These are phyloP conservation scores for Alternaria sp. DNA, from an alignment of 2,329 filamentous ascomycete species.

Conservation along the genomic window DNA sequence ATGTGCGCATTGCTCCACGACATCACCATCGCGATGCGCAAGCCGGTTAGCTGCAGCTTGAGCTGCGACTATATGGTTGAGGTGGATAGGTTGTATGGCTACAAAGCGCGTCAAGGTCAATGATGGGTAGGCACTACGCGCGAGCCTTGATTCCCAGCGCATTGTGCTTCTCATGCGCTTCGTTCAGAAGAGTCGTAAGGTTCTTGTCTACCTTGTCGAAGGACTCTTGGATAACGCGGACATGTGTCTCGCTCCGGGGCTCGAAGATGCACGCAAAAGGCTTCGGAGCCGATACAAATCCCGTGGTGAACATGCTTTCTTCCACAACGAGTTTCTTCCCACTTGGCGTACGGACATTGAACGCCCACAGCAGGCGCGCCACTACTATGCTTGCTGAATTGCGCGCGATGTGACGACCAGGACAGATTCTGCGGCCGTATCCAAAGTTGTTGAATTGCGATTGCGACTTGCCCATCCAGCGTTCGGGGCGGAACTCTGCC, in stretches of 20 bases:
- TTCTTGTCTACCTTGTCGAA: neutral
- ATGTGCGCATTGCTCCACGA: too few species aligned
- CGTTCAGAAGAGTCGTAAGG: neutral
- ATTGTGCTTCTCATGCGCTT: neutral
- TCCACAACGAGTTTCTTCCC: constrained; percentile 24
- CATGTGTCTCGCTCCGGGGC: constrained; percentile 28
- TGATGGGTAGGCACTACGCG: neutral
- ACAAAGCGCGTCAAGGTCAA: neutral
- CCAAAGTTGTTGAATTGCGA: constrained; percentile 50
- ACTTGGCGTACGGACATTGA: constrained; percentile 49
- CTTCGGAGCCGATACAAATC: constrained; percentile 32
- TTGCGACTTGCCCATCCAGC: constrained; percentile 36
- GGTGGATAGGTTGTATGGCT: too few species aligned
- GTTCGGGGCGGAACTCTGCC: constrained; percentile 46
- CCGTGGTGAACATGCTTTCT: constrained; percentile 30
- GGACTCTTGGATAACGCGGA: constrained; percentile 24
- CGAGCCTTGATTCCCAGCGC: neutral
- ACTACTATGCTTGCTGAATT: constrained; percentile 25
- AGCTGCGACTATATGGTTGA: too few species aligned
- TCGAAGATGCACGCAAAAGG: constrained; percentile 33
- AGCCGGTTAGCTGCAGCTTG: rapidly evolving
- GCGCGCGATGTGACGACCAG: constrained; percentile 42
- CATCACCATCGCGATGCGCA: too few species aligned
- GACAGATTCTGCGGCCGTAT: constrained; percentile 60
- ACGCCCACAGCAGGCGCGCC: constrained; percentile 56